Evolutionary conservation across 2,329 filamentous ascomycete species (phyloP).

Genomic region (Beauveria varroae): DNA sequence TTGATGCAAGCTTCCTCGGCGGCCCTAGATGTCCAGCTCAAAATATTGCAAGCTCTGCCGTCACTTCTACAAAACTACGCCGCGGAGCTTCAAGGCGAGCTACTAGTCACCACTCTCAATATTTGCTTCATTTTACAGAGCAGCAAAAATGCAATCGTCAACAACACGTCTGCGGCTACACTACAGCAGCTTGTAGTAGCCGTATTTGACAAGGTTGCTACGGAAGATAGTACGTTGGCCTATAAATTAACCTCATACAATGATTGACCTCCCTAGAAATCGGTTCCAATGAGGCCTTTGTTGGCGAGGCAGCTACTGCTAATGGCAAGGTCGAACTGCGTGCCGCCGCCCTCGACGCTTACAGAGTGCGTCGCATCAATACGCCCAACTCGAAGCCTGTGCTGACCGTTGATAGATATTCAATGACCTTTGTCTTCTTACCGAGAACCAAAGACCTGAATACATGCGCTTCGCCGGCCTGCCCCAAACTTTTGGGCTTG

Average conservation of each 20-base stretch:
- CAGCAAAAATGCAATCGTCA: slow-evolving; percentile 88
- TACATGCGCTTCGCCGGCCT: slow-evolving; percentile 75
- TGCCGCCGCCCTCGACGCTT: slow-evolving; percentile 77
- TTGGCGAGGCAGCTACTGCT: slow-evolving; percentile 60
- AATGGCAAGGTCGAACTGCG: slow-evolving; percentile 59
- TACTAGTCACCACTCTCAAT: slow-evolving; percentile 75
- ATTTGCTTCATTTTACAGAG: slow-evolving; percentile 87
- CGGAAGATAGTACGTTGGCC: slow-evolving; percentile 64
- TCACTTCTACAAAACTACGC: slow-evolving; percentile 88
- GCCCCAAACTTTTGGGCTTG: slow-evolving; percentile 75
- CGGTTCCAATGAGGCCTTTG: slow-evolving; percentile 44
- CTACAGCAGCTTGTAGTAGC: slow-evolving; percentile 88
- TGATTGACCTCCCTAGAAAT: slow-evolving; percentile 28
- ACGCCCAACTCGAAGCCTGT: slow-evolving; percentile 10
- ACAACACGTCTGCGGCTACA: slow-evolving; percentile 93
- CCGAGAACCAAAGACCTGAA: slow-evolving; percentile 74
- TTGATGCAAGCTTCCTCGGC: slow-evolving; percentile 78
- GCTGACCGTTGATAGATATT: slow-evolving; percentile 52
- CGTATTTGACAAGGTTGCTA: slow-evolving; percentile 83
- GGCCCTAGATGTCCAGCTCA: slow-evolving; percentile 83
- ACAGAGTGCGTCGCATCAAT: slow-evolving; percentile 45
- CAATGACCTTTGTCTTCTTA: slow-evolving; percentile 81
- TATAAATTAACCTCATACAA: no score
- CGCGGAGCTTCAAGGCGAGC: slow-evolving; percentile 67
- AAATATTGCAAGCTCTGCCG: slow-evolving; percentile 87